A percentile compares a stretch with the other conserved stretches of the same genome.
Conservation (phyloP, 2,329 filamentous ascomycete genomes). For the Alternaria sp. region DNA sequence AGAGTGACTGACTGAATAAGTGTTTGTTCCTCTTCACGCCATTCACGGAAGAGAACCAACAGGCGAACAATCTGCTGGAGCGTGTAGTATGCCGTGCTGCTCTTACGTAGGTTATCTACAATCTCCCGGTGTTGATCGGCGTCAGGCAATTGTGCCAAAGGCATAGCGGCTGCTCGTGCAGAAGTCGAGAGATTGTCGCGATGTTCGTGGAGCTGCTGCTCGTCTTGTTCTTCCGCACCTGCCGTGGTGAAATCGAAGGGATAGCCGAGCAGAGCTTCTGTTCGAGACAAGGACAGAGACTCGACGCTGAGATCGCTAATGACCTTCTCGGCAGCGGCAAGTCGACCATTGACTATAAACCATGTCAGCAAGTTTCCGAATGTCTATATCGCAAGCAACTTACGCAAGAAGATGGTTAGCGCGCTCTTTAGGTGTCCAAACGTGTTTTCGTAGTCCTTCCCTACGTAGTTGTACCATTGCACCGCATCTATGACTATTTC, state of each 20-base stretch:
- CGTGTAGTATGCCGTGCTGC: conserved; percentile 52
- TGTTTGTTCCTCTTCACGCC: conserved; percentile 54
- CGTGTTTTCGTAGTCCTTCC: conserved; percentile 67
- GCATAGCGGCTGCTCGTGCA: conserved; percentile 28
- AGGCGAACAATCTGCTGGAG: conserved; percentile 55
- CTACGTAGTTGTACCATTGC: conserved; percentile 83
- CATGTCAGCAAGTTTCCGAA: conserved; percentile 24
- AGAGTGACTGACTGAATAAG: conserved; percentile 43
- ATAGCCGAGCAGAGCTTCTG: conserved; percentile 53
- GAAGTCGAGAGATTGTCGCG: conserved; percentile 31
- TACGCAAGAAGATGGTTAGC: conserved; percentile 87
- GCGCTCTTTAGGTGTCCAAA: conserved; percentile 74
- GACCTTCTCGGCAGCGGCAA: conserved; percentile 65
- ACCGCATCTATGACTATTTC: conserved; percentile 81
- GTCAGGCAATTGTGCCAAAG: conserved; percentile 30
- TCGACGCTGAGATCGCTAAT: conserved; percentile 61
- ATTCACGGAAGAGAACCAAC: conserved; percentile 55
- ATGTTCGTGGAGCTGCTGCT: conserved; percentile 28
- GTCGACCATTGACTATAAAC: conserved; percentile 54
- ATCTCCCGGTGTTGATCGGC: conserved; percentile 30
- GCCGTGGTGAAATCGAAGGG: conserved; percentile 44
- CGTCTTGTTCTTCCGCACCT: conserved; percentile 41
- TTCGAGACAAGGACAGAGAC: conserved; percentile 54
- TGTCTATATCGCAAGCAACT: conserved; percentile 52
- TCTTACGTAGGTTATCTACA: conserved; percentile 34